A percentile compares a stretch with the other conserved stretches of the same genome.
Evolutionary conservation across 2,329 filamentous ascomycete genomes (phyloP).

Genomic region (Escovopsis sp.): DNA sequence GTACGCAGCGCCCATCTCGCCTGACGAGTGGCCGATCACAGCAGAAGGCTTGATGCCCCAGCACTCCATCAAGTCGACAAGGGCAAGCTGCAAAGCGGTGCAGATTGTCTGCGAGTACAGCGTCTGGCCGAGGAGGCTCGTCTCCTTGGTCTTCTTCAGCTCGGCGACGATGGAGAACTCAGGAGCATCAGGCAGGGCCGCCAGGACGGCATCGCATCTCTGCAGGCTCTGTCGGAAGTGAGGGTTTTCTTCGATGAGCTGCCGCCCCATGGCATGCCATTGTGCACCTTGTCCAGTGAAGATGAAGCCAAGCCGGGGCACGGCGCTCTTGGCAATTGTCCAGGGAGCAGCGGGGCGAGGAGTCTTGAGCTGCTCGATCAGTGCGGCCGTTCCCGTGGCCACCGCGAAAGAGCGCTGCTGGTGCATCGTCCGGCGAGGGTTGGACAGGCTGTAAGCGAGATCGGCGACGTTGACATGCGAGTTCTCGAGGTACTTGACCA

Average conservation of each 20-base stretch:
- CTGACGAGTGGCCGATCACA: constrained; percentile 26
- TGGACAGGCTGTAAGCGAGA: constrained; percentile 10
- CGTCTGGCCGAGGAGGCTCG: constrained; percentile 8
- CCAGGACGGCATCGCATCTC: constrained; percentile 14
- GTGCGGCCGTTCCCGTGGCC: constrained; percentile 5
- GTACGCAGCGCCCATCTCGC: constrained; percentile 29
- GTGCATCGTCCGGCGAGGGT: constrained; percentile 8
- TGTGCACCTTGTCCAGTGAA: constrained; percentile 21
- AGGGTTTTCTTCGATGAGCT: background rate
- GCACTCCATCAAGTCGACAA: constrained; percentile 19
- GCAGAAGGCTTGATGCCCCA: constrained; percentile 21
- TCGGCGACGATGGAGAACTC: constrained; percentile 16
- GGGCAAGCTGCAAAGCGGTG: constrained; percentile 24
- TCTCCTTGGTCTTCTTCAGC: constrained; percentile 16
- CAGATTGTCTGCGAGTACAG: constrained; percentile 20
- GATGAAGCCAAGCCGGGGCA: constrained; percentile 5
- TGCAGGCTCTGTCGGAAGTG: constrained; percentile 2
- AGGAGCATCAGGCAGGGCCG: constrained; percentile 8
- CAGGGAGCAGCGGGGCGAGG: constrained; percentile 8
- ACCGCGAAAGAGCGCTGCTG: constrained; percentile 11
- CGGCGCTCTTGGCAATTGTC: constrained; percentile 4
- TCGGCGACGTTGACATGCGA: constrained; percentile 7
- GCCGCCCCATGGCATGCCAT: constrained; percentile 16
- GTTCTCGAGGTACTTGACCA: constrained; percentile 7
- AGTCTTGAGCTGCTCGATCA: constrained; percentile 7